phyloP scores from a whole-genome alignment of 306 rosid species.

The Inga laurina region DNA sequence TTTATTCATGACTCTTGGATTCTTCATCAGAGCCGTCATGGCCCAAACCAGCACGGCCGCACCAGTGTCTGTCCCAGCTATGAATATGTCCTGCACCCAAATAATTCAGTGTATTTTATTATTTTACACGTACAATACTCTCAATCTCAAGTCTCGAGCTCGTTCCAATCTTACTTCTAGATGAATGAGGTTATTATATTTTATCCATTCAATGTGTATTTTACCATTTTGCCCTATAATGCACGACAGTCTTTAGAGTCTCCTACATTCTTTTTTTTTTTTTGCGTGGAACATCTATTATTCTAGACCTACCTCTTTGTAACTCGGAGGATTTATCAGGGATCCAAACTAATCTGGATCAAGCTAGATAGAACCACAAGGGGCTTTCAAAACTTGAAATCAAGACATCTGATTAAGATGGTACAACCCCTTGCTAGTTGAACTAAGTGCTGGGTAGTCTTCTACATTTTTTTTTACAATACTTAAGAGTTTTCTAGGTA shows the following conservation, averaged over 20 bases:
- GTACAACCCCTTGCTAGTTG: too few species aligned
- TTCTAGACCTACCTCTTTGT: too few species aligned
- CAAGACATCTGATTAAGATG: too few species aligned
- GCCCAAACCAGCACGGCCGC: constrained; percentile 41
- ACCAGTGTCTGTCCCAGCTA: constrained; percentile 41
- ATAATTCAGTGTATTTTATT: background rate
- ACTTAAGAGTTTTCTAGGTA: too few species aligned
- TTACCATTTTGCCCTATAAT: background rate
- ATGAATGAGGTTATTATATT: background rate
- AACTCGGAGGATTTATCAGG: too few species aligned
- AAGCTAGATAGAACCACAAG: too few species aligned
- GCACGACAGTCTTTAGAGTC: background rate
- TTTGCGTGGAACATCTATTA: too few species aligned
- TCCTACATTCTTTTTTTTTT: background rate
- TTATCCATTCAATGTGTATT: background rate
- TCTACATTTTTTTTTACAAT: too few species aligned
- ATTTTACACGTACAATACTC: background rate
- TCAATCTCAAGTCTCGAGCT: background rate
- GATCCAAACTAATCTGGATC: too few species aligned
- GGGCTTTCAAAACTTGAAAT: too few species aligned
- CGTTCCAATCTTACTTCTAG: background rate
- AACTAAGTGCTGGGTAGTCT: too few species aligned
- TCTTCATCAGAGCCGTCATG: constrained; percentile 42
- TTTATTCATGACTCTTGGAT: constrained; percentile 22
- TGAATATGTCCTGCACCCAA: constrained; percentile 40